Evolutionary conservation across 371 early-diverging fungal species (phyloP), one percentile per base, ranked within the genome.

Genomic region (Basidiobolus meristosporus): DNA sequence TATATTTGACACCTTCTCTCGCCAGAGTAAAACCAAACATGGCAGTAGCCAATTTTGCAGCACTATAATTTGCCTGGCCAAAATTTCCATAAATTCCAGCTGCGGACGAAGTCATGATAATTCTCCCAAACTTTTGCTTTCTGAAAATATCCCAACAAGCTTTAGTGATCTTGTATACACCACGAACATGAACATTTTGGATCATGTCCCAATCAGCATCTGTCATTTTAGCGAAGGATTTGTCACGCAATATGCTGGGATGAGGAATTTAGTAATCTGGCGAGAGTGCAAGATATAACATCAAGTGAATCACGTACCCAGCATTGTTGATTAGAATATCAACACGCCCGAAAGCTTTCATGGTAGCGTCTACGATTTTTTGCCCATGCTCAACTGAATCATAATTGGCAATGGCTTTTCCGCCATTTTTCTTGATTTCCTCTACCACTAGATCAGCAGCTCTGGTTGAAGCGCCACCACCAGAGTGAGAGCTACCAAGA

Each of bases 71-170:
- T 39, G 91, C 82, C 63, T 95, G 93, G 36, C 98, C 98, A 74
- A 93, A 98, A 78, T 97, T 98, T 53, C 97, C 97, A 59, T 96
- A 95, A 28, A 98, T 62, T 51, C 97, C 98, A 44, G 95, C 96
- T 41, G 95, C 88, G 33, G 95, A 93, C 17, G 87, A 75, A 75
- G 68, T 68, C 62, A 68, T 73, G 52, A 73, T 69, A 45, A 75
- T 65, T 51, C 77, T 65, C 19, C 98, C 96, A 49, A 65, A 90
- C 56, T 90, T 90, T 53, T 96, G 96, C 64, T 90, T 82, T 43
- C 71, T 73, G 77, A 98, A 83, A 54, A 81, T 63, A 31, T 82
- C 80, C 96, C 97, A 98, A 11, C 95, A 96, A 31, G 98, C 96
- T 65, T 84, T 85, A 37, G 90, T 76, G 46, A 91, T 83, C 53